Evolutionary conservation across 2,329 filamentous ascomycete species (phyloP).

Genomic region (Cadophora sp.): DNA sequence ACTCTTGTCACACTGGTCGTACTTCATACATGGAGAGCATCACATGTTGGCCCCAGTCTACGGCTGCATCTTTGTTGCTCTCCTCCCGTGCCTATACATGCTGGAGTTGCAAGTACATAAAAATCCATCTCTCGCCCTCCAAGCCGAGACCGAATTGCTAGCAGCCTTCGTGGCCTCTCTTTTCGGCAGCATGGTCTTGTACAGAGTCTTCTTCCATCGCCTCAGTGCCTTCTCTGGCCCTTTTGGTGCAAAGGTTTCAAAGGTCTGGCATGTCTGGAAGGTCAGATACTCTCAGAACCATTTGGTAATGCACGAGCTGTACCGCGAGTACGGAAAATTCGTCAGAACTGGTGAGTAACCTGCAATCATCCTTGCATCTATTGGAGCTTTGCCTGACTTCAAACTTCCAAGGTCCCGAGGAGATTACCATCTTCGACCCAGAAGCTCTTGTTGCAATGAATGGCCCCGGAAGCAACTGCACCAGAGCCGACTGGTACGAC

Average conservation of each 20-base stretch:
- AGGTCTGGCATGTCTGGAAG: slow-evolving; percentile 7
- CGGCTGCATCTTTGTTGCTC: not conserved
- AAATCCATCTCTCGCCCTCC: not conserved
- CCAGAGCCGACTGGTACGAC: slow-evolving; percentile 7
- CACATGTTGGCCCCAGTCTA: slow-evolving; percentile 12
- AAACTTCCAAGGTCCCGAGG: not conserved
- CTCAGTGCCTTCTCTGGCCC: not conserved
- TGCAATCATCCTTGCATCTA: not conserved
- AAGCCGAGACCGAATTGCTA: not conserved
- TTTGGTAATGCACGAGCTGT: slow-evolving; percentile 3
- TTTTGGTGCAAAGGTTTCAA: not conserved
- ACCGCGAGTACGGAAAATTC: slow-evolving; percentile 2
- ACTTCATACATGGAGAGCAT: slow-evolving; percentile 10
- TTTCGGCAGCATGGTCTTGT: not conserved
- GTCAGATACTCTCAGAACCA: slow-evolving; percentile 13
- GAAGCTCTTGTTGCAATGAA: slow-evolving; percentile 11
- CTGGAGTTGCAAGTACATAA: not conserved
- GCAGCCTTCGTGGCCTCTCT: not conserved
- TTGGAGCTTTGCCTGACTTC: too few species aligned
- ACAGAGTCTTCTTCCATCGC: not conserved
- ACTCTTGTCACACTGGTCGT: slow-evolving; percentile 3
- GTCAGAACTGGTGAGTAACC: not conserved
- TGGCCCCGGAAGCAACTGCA: not conserved
- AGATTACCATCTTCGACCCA: slow-evolving; percentile 4
- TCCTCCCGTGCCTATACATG: not conserved